Conservation (phyloP, 371 early-diverging fungal species). For the Mucor mucedo region DNA sequence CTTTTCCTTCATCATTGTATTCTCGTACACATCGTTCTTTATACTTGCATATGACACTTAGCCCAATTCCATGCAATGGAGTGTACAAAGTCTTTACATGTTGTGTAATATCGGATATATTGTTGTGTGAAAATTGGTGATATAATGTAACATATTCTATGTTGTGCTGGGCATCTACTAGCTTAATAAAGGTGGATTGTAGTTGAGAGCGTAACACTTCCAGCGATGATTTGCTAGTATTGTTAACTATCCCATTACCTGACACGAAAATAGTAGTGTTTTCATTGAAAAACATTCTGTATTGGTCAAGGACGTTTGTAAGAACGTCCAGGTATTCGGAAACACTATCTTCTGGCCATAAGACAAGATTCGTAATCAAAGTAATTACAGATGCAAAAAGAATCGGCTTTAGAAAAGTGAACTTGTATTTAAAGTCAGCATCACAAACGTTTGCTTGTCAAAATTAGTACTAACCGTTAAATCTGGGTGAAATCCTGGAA, state of each 20-base stretch:
- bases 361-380: constrained; percentile 31
- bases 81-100: constrained; percentile 35
- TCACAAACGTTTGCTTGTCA: neutral
- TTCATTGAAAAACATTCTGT: constrained; percentile 32
- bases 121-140: constrained; percentile 32
- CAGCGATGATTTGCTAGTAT: constrained; percentile 5
- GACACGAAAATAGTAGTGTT: constrained; percentile 9
- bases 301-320: constrained; percentile 22
- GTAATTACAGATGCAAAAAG: constrained; percentile 35
- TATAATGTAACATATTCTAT: constrained; percentile 38
- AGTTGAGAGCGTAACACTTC: constrained; percentile 31
- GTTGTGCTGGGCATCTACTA: constrained; percentile 46
- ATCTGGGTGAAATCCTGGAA: constrained; percentile 28
- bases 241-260: neutral
- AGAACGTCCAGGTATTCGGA: constrained; percentile 35
- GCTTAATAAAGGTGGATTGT: constrained; percentile 27
- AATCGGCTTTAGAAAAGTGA: constrained; percentile 40
- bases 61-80: constrained; percentile 43
- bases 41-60: constrained; percentile 24
- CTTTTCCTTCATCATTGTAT: neutral
- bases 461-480: constrained; percentile 19
- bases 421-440: constrained; percentile 17
- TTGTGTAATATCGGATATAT: constrained; percentile 33
- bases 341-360: constrained; percentile 51
- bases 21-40: neutral